Evolutionary conservation across 2,329 filamentous ascomycete species (phyloP).

Genomic region (Stagonosporopsis vannaccii): DNA sequence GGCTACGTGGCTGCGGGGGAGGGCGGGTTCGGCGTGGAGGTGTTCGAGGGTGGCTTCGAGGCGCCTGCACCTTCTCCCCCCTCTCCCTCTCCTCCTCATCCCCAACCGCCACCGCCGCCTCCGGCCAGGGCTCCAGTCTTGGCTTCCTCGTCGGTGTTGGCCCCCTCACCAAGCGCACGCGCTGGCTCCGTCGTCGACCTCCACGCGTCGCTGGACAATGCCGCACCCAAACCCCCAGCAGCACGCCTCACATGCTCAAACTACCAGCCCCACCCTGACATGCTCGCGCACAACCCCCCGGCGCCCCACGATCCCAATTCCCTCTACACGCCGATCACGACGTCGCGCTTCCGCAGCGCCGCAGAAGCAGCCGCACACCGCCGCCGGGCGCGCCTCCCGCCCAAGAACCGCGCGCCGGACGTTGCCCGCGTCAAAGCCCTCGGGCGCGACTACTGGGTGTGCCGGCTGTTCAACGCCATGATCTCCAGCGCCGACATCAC

Average conservation of each 20-base stretch:
- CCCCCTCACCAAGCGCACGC: neutral
- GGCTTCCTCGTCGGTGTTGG: neutral
- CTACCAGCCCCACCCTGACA: neutral
- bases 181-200: neutral
- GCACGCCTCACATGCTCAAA: neutral
- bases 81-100: neutral
- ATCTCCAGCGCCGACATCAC: slow-evolving; percentile 29
- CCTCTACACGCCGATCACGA: slow-evolving; percentile 25
- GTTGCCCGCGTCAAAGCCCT: slow-evolving; percentile 29
- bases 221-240: neutral
- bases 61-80: neutral
- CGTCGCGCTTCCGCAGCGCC: slow-evolving; percentile 25
- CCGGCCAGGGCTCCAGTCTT: neutral
- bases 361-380: slow-evolving; percentile 30
- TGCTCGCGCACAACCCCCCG: slow-evolving; percentile 7
- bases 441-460: slow-evolving; percentile 42
- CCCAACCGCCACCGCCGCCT: no score
- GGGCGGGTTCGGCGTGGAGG: neutral
- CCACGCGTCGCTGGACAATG: slow-evolving; percentile 1
- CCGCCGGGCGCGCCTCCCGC: slow-evolving; percentile 18
- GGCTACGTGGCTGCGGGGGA: neutral
- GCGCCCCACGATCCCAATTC: neutral
- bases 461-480: slow-evolving; percentile 41
- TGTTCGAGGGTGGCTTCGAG: no score
- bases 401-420: slow-evolving; percentile 26